Evolutionary conservation across 2,329 filamentous ascomycete genomes (phyloP), one percentile per base, ranked within the genome.

Genomic region (Phaeophleospora eucalypticola): DNA sequence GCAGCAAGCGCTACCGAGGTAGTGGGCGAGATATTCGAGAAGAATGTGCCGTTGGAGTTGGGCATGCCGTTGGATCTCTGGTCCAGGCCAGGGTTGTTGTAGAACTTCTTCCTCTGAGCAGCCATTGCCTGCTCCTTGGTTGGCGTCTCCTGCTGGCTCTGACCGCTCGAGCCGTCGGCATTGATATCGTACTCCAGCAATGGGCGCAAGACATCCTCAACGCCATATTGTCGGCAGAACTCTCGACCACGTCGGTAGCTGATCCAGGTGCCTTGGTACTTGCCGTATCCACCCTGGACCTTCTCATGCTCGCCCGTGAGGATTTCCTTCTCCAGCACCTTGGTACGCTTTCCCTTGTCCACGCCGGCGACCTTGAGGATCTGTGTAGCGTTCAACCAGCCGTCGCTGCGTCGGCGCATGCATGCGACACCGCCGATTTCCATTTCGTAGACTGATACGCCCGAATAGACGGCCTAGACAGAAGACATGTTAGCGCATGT

Each of bases 121-220:
- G 93, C 93, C 90, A 97, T 95, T 50, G 93, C 93, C 69, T 97
- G 93, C 69, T 97, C 93, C 69, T 98, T 98, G 32, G 93, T 98
- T 0, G 93, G 93, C 0, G 93, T 97, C 61, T 97, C 91, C 59
- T 95, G 79, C 57, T 86, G 87, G 38, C 83, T 81, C 46, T 85
- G 84, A 4, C 85, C 81, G 41, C 82, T 66, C 40, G 66, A 83
- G 41, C 87, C 86, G 50, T 90, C 85, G 57, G 85, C 81, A 44
- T 81, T 83, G 73, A 89, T 86, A 62, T 91, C 87, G 65, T 91
- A 89, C 20, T 86, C 88, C 44, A 93, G 70, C 4, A 93, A 75
- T 14, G 86, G 86, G 17, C 81, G 78, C 39, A 93, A 71, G 4
- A 88, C 61, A 54, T 91, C 87, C 65, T 91, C 86, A 24, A 93